Evolutionary conservation across 2,329 filamentous ascomycete species (phyloP).

Genomic region (Hymenoscyphus occultus): DNA sequence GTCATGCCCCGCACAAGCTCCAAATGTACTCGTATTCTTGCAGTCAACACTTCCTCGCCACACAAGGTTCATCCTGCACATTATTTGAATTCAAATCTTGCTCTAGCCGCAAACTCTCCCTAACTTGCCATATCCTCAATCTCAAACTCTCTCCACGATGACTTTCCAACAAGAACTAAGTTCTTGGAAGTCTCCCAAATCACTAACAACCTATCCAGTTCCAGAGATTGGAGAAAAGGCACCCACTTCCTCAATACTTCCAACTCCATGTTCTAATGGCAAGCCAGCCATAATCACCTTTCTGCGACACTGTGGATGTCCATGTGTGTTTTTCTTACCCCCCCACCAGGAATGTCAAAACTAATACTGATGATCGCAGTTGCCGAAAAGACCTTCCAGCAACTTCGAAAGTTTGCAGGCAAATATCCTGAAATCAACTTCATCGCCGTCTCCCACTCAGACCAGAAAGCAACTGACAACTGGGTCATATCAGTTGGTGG

Average conservation of each 20-base stretch:
- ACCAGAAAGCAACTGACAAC: conserved; percentile 51
- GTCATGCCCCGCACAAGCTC: too few species aligned
- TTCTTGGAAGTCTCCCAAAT: conserved; percentile 30
- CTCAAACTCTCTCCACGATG: conserved; percentile 21
- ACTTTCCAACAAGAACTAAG: conserved; percentile 34
- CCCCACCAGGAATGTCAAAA: not conserved
- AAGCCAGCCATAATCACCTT: conserved; percentile 64
- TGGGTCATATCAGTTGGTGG: conserved; percentile 32
- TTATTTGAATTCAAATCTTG: too few species aligned
- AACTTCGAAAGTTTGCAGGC: conserved; percentile 51
- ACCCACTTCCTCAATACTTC: conserved; percentile 51
- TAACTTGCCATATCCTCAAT: not conserved
- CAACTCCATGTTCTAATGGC: conserved; percentile 46
- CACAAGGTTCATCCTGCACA: too few species aligned
- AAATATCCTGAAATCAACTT: conserved; percentile 51
- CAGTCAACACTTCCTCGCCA: too few species aligned
- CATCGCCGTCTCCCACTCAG: conserved; percentile 61
- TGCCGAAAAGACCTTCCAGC: conserved; percentile 63
- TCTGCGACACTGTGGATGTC: conserved; percentile 70
- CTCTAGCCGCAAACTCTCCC: not conserved
- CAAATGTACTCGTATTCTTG: too few species aligned
- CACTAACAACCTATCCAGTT: conserved; percentile 41
- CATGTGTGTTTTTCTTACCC: conserved; percentile 50
- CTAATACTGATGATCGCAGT: conserved; percentile 21
- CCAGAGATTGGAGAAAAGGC: conserved; percentile 55